Evolutionary conservation across 345 rosid genomes (phyloP), one percentile per base, ranked within the genome.

Genomic region (Pistacia integerrima): DNA sequence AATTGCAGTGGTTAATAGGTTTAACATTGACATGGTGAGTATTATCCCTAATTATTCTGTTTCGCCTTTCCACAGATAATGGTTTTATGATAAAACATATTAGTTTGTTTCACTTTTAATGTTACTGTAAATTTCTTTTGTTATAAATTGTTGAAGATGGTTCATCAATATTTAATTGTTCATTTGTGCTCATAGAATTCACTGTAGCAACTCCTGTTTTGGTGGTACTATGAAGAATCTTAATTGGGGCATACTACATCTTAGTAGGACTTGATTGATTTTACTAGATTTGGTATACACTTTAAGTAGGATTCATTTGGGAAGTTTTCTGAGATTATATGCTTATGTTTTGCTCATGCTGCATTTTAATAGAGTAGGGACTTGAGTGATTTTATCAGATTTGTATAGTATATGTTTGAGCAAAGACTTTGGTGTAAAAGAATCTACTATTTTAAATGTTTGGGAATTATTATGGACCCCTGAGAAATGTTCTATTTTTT

Each of bases 1-100:
- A 72, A 83, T 89, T 69, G 87, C 85, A 51, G 65, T 62, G 16
- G 87, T 84, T 14, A 33, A 4, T 54, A 77, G 80, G 78, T 86
- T 83, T 67, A 78, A 86, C 13, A 76, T 87, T n/a, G 85, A 83
- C 67, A 77, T 89, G 89, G 91, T 89, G 79, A 57, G 1, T 55
- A 35, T 48, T 54, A n/a, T 52, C 8, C 22, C 60, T 72, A 4
- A 16, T 18, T 25, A 4, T 35, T 54, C 54, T 12, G 44, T 56
- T 16, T 20, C 6, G 3, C 9, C 0, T 8, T 10, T 71, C 12
- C n/a, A 11, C 22, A 17, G 44, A 49, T 46, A 35, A 8, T 30
- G 4, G 41, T 9, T 69, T 67, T 58, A 54, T 14, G 41, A 56
- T 52, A 41, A 57, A 38, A 5, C 65, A 33, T 16, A 20, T 8